Conservation (phyloP, 805 yeast species). For the Candida taoyuanica region DNA sequence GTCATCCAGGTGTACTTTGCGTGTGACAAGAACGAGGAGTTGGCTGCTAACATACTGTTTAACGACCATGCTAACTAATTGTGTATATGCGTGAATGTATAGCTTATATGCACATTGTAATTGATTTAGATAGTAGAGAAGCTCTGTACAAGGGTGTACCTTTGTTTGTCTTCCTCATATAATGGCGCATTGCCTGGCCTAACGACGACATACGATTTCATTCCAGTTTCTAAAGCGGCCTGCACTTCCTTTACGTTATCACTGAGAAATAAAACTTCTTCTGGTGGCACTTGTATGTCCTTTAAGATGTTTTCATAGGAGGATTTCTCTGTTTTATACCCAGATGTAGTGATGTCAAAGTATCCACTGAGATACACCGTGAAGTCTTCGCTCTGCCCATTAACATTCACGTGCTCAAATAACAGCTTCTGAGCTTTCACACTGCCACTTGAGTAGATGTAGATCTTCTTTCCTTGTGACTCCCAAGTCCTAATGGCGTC, state of each 20-base stretch:
- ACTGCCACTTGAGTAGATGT: slow-evolving; percentile 87
- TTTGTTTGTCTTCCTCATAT: slow-evolving; percentile 35
- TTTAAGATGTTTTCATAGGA: slow-evolving; percentile 58
- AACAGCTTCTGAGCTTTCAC: slow-evolving; percentile 80
- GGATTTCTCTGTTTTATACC: slow-evolving; percentile 52
- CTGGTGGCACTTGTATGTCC: slow-evolving; percentile 32
- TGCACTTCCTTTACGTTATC: slow-evolving; percentile 75
- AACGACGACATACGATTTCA: slow-evolving; percentile 52
- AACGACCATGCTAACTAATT: slow-evolving; percentile 47
- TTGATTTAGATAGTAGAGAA: too few relatives aligned
- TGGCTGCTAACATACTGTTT: slow-evolving; percentile 89
- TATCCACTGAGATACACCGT: slow-evolving; percentile 56
- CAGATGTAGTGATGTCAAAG: slow-evolving; percentile 82
- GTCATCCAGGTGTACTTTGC: slow-evolving; percentile 95
- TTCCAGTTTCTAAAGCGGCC: slow-evolving; percentile 68
- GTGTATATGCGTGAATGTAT: too few relatives aligned
- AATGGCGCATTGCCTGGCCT: slow-evolving; percentile 73
- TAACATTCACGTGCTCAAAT: slow-evolving; percentile 55
- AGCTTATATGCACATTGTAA: too few relatives aligned
- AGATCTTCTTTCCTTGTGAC: slow-evolving; percentile 34
- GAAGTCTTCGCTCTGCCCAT: slow-evolving; percentile 42
- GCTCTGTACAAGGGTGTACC: too few relatives aligned
- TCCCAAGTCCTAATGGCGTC: slow-evolving; percentile 44
- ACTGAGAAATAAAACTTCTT: slow-evolving; percentile 59
- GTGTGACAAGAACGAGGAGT: slow-evolving; percentile 95